Base-by-base conservation (phyloP, 2,329 filamentous ascomycete species). In the Paracorniculantispora psalliotae region DNA sequence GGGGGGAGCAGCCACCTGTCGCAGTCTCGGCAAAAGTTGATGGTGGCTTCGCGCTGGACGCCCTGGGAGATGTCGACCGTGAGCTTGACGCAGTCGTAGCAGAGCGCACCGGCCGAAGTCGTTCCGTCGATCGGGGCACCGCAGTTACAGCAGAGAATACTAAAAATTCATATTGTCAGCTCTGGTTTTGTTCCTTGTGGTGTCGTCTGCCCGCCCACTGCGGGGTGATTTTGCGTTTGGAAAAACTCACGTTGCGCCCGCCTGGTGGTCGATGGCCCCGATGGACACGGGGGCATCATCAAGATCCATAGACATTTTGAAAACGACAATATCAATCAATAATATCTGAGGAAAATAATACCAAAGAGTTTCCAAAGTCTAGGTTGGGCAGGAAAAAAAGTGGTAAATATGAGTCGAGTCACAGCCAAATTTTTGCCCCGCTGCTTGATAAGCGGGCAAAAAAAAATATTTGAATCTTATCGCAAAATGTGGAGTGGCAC, bases 131-230 rank as follows among this genome's bases (percentile, higher is more conserved):
- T 96, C 41, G 93, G 88, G 61, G 91, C 92, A 70, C 93, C 94
- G 75, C 94, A 99, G 81, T 97, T 96, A 79, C 91, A 96, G 77
- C 94, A 99, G 60, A 99, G 89, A 71, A 97, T 96, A n/a, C 87
- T 90, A 41, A 2, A 26, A 6, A 2, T 19, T 15, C n/a, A 8
- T 6, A 6, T 52, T 30, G 53, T 56, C 43, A 56, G 44, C 43
- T 4, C 23, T 21, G 7, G n/a, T 21, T 21, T 39, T 9, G 8
- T 41, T 41, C 19, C 26, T 56, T 33, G n/a, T 46, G 26, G 37
- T 39, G 26, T 44, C 4, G 10, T 7, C 9, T 9, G 23, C n/a
- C 17, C 30, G 55, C 54, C 55, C 37, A 51, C 30, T 59, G 56
- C 48, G 56, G 44, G 57, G 54, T 56, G 53, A 35, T 54, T 28